Base-by-base conservation (phyloP, 257 asterid species). In the Lycium barbarum region DNA sequence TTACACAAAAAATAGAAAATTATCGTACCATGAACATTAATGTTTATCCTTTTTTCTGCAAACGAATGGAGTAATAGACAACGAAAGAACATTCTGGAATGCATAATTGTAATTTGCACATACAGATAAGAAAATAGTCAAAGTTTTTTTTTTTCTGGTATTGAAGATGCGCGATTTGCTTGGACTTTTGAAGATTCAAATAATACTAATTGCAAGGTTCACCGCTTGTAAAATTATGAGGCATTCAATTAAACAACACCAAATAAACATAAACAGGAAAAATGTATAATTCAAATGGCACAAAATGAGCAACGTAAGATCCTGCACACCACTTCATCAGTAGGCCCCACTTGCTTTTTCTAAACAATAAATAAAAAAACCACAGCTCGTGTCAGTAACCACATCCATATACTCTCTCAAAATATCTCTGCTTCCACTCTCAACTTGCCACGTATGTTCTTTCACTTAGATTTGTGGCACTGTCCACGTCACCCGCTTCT, bases 341-440 rank as follows among this genome's bases (percentile, higher is more conserved):
- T 66, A 59, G 88, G 84, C 2, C 88, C 89, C 9, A 71, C 85
- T 6, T 14, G 4, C 9, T 10, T 71, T 67, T 76, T 15, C 3
- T 11, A 18, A 66, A 62, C 11, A 65, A 73, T 18, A 47, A 85
- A 66, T 55, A 78, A 38, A 0, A 17, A 17, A 65, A 3, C 0
- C 2, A 78, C 7, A 17, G 84, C 83, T 85, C 85, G 86, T 86
- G 85, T 79, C 83, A 40, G 15, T 18, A 58, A 18, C 83, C 35
- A 65, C 73, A 87, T 87, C 91, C 90, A 84, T 57, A 70, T 65
- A 73, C 13, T 53, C 13, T 18, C 15, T 5, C 1, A 17, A 87
- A 85, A 87, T 85, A 87, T 88, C 86, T 74, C 45, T 43, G 9
- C 86, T 83, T 83, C 92, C 88, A 86, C 81, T 86, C 84, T 84